Percentiles rank a stretch among this genome's conserved stretches.
These are phyloP conservation scores for Tardiomyces blankii DNA, from an alignment of 1,139 yeast genomes.

Conservation along the genomic window DNA sequence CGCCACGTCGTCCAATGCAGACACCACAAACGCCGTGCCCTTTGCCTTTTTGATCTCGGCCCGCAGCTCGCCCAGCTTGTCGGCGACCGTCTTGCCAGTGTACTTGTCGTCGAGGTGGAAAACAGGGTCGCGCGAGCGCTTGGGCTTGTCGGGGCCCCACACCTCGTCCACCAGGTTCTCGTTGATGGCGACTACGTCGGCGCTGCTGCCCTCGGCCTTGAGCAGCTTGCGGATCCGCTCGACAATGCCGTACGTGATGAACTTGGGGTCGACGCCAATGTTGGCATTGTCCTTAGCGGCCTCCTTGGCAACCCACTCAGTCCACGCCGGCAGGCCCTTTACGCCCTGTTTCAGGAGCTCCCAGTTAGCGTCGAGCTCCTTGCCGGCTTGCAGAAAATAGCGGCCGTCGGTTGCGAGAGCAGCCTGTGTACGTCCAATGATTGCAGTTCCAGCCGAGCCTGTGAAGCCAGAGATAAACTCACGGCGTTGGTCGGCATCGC, in stretches of 20 bases:
- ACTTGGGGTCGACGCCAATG: conserved; percentile 56
- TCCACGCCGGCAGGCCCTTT: conserved; percentile 71
- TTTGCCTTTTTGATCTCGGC: conserved; percentile 33
- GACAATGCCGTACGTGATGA: conserved; percentile 44
- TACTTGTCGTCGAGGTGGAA: conserved; percentile 21
- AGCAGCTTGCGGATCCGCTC: conserved; percentile 25
- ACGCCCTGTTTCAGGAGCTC: conserved; percentile 68
- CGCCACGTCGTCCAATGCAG: conserved; percentile 83
- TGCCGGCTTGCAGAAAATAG: conserved; percentile 81
- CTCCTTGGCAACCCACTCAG: conserved; percentile 56
- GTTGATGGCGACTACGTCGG: conserved; percentile 49
- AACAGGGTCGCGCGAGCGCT: conserved; percentile 23
- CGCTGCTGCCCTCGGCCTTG: conserved; percentile 23
- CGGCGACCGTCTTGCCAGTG: conserved; percentile 32
- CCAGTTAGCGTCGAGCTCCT: conserved; percentile 84
- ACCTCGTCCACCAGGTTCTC: conserved; percentile 67
- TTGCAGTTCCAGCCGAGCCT: conserved; percentile 93
- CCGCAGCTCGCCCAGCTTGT: conserved; percentile 36
- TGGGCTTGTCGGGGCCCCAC: conserved; percentile 45
- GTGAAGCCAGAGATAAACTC: conserved; percentile 73
- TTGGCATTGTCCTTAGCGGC: conserved; percentile 24
- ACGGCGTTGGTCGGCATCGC: conserved; percentile 71
- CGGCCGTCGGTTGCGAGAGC: conserved; percentile 90
- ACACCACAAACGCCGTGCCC: conserved; percentile 41
- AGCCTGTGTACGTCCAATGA: conserved; percentile 65